Evolutionary conservation across 345 rosid species (phyloP), one percentile per base, ranked within the genome.

Genomic region (Viola odorata): DNA sequence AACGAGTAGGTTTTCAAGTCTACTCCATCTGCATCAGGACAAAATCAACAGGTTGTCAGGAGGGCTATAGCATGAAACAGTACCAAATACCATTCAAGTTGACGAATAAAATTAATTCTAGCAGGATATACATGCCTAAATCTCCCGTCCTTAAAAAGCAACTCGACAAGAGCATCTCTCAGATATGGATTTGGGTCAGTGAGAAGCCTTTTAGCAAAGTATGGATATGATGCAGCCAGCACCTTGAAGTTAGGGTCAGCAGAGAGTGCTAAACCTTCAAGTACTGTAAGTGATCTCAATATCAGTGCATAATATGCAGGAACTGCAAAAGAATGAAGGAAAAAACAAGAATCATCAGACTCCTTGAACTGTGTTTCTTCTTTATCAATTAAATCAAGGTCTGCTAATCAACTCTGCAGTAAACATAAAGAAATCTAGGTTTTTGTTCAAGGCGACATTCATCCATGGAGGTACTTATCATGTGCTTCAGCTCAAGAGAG

Each of bases 121-220:
- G 53, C 56, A 51, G 41, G 13, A 37, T 61, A 57, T 42, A 80
- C 81, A 50, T 80, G 57, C 91, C 99, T 87, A 67, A 94, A 86
- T 68, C 69, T 85, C 66, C 98, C 98, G 75, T 92, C 97, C 79
- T 92, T 92, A 67, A 92, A 92, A 67, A 92, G 87, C 69, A 92
- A 76, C 91, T 89, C 96, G 40, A 92, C 68, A 67, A 92, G 98
- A 62, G 98, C 96, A 74, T 92, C 98, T 78, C 98, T 81, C 36
- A 92, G 87, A 73, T 92, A 92, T 42, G 98, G 96, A 75, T 86
- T 87, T 63, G 94, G 88, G 79, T 89, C 98, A 13, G 98, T 92
- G 76, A 92, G 94, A 69, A 92, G 96, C 81, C 98, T 85, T 78
- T 89, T 92, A 48, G 99, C 99, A 70, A 92, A 87, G 68, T 92